phyloP scores from a whole-genome alignment of 805 yeast genomes.

The Yamadazyma tumulicola region DNA sequence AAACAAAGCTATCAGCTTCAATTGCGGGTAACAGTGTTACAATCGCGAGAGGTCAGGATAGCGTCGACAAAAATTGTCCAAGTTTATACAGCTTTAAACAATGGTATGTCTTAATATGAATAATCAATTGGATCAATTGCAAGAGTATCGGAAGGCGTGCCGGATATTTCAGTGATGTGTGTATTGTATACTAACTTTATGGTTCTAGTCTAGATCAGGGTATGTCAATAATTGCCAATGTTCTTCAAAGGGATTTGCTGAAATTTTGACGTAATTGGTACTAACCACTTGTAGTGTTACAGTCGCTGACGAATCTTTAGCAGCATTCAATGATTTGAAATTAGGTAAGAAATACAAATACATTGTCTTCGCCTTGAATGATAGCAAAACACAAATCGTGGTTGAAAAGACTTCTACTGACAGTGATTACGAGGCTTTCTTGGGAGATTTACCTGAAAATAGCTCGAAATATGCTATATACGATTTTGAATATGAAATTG shows the following conservation, averaged over 20 bases:
- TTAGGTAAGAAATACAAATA: slow-evolving; percentile 87
- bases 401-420: slow-evolving; percentile 82
- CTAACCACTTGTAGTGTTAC: slow-evolving; percentile 34
- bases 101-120: too few relatives aligned
- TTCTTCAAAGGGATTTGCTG: not conserved
- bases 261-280: slow-evolving; percentile 1
- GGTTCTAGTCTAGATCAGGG: slow-evolving; percentile 28
- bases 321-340: slow-evolving; percentile 94
- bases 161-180: too few relatives aligned
- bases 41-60: too few relatives aligned
- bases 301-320: slow-evolving; percentile 76
- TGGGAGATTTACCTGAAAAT: slow-evolving; percentile 88
- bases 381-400: slow-evolving; percentile 82
- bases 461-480: slow-evolving; percentile 96
- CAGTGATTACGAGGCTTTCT: slow-evolving; percentile 75
- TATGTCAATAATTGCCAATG: slow-evolving; percentile 15
- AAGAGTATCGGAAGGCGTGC: too few relatives aligned
- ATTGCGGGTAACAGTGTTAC: too few relatives aligned
- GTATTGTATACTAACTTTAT: slow-evolving; percentile 19
- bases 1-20: too few relatives aligned
- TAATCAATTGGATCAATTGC: too few relatives aligned
- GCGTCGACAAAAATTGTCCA: too few relatives aligned
- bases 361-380: slow-evolving; percentile 77
- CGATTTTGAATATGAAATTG: slow-evolving; percentile 92
- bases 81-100: too few relatives aligned